Percentiles rank a stretch among this genome's conserved stretches.
Evolutionary conservation across 805 yeast genomes (phyloP).

Genomic region (Yamadazyma paraphyllophila): DNA sequence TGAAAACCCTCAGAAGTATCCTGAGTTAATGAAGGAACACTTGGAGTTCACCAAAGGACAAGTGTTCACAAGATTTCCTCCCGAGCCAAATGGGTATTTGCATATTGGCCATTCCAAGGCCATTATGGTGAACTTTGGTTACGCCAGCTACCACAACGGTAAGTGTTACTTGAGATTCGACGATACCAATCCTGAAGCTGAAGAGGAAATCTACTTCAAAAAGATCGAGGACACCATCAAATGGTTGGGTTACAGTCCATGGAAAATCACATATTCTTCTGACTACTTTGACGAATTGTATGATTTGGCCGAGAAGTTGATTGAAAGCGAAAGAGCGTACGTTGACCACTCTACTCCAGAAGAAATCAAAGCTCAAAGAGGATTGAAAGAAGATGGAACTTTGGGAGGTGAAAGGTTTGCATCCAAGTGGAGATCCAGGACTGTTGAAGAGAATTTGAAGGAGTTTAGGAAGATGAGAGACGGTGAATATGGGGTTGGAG

Average conservation of each 20-base stretch:
- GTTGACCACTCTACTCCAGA: conserved; percentile 94
- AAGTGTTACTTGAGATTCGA: conserved; percentile 90
- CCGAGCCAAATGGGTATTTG: conserved; percentile 96
- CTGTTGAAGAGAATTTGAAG: conserved; percentile 68
- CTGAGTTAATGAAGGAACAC: conserved; percentile 81
- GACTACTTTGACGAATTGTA: conserved; percentile 92
- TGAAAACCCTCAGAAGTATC: conserved; percentile 86
- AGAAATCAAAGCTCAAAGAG: conserved; percentile 86
- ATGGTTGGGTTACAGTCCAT: conserved; percentile 95
- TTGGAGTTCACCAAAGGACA: conserved; percentile 73
- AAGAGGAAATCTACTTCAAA: conserved; percentile 85
- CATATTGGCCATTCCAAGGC: conserved; percentile 99
- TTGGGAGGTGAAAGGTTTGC: conserved; percentile 90
- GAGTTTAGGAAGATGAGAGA: conserved; percentile 91
- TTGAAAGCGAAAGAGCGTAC: conserved; percentile 71
- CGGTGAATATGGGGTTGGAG: conserved; percentile 84
- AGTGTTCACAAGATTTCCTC: conserved; percentile 95
- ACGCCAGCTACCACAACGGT: conserved; percentile 83
- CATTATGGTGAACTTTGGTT: conserved; percentile 97
- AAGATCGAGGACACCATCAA: conserved; percentile 79
- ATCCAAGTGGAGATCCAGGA: conserved; percentile 70
- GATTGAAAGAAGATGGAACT: conserved; percentile 86
- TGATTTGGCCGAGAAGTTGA: conserved; percentile 81
- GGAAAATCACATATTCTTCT: conserved; percentile 92
- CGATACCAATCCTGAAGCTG: conserved; percentile 99